These are phyloP conservation scores for Trichosporon faecale DNA, from an alignment of 1,284 basidiomycete genomes.

Conservation along the genomic window DNA sequence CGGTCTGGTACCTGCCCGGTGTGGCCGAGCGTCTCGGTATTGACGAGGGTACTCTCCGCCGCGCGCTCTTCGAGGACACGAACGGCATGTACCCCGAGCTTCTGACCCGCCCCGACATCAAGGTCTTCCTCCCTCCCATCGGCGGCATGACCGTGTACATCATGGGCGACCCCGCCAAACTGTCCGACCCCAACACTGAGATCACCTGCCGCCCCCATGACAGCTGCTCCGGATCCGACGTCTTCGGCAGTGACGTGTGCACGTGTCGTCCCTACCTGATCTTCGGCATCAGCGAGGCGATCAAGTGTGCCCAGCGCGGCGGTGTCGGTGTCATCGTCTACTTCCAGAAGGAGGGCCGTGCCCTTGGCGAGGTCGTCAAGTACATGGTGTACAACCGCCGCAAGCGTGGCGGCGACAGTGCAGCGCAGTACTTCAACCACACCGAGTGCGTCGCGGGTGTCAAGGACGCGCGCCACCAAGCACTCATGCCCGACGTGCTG, in stretches of 20 bases:
- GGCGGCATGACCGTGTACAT: constrained; percentile 91
- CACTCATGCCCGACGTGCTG: constrained; percentile 91
- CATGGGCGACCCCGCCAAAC: constrained; percentile 76
- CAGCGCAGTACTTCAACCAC: constrained; percentile 88
- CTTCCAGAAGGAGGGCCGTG: constrained; percentile 82
- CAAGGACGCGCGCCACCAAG: constrained; percentile 94
- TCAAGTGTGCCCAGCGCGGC: constrained; percentile 77
- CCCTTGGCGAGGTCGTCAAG: constrained; percentile 66
- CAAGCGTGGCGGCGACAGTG: constrained; percentile 88
- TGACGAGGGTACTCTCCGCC: constrained; percentile 75
- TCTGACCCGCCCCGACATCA: constrained; percentile 90
- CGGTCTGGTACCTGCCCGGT: constrained; percentile 94
- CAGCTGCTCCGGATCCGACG: constrained; percentile 65
- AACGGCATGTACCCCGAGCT: constrained; percentile 97
- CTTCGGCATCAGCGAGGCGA: constrained; percentile 90
- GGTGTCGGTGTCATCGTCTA: constrained; percentile 92
- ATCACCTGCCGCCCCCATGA: constrained; percentile 91
- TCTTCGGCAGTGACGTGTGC: constrained; percentile 73
- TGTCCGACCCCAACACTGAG: constrained; percentile 76
- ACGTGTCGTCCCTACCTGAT: constrained; percentile 88
- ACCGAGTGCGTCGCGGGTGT: constrained; percentile 92
- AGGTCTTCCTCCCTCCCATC: constrained; percentile 92
- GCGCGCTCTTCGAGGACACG: constrained; percentile 76
- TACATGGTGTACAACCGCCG: constrained; percentile 92
- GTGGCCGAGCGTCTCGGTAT: constrained; percentile 84